Evolutionary conservation across 805 yeast genomes (phyloP), one percentile per base, ranked within the genome.

Genomic region (Geotrichum ghanense): DNA sequence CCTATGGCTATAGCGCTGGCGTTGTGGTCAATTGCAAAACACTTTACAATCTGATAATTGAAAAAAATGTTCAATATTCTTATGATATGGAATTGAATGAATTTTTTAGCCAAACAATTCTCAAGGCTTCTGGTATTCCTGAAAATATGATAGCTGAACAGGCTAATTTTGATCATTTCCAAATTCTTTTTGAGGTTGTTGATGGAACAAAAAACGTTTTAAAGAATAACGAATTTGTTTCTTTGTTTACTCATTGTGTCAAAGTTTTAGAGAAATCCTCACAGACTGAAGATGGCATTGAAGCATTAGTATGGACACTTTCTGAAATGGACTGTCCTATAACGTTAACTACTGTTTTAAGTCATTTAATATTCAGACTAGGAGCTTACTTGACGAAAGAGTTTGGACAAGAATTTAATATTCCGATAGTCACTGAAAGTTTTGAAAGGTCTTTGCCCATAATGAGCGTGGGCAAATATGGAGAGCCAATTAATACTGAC

Each of bases 121-220:
- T 31, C 16, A 31, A 31, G 17, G 37, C 37, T n/a, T 31, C 37
- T 31, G 37, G 37, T 31, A n/a, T 31, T 31, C 37, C 37, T 31
- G 37, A 31, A 31, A 19, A 31, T n/a, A n/a, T 31, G 5, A 31
- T 31, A n/a, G 10, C 37, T 10, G 37, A 7, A 31, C 5, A 31
- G 5, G 16, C 16, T 6, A 31, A 31, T 12, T 31, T 31, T n/a
- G 37, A 31, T 6, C 37, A 31, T 12, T 31, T 31, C 16, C 37
- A 31, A 31, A 31, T 31, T 31, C 37, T 31, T 5, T 31, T 31
- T 31, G 37, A 31, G 16, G 37, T 31, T 31, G 37, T 31, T 31
- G 37, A 31, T 31, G 37, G 37, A 6, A 31, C 37, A 6, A 31
- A n/a, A 12, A 19, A 31, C 16, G 16, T 31, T 31, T 31, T 31